Evolutionary conservation across 208 protist species (phyloP).

Genomic region (Leptomonas pyrrhocoris): DNA sequence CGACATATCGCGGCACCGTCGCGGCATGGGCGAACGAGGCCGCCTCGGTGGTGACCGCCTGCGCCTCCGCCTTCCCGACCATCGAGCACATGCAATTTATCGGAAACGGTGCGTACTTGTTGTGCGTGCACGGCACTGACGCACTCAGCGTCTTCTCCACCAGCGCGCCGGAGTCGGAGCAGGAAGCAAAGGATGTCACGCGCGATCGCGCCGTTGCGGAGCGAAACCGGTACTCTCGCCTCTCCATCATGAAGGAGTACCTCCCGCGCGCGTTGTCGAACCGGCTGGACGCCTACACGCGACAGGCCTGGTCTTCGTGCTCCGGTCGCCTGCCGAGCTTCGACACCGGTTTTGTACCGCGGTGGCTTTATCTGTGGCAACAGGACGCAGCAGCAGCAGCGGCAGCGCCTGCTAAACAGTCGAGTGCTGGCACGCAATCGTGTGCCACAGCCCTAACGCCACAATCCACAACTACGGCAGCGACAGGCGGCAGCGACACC

Average conservation of each 20-base stretch:
- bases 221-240: constrained; percentile 39
- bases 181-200: constrained; percentile 32
- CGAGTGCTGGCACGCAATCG: no score
- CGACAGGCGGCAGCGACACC: not conserved
- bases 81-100: constrained; percentile 50
- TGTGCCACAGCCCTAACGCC: no score
- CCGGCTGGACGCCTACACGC: constrained; percentile 35
- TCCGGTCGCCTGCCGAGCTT: constrained; percentile 40
- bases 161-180: constrained; percentile 21
- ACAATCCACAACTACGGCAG: not conserved
- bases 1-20: constrained; percentile 4
- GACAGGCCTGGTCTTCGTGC: constrained; percentile 68
- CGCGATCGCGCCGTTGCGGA: constrained; percentile 28
- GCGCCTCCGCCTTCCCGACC: not conserved
- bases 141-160: constrained; percentile 42
- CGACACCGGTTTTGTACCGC: constrained; percentile 48
- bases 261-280: constrained; percentile 21
- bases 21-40: constrained; percentile 24
- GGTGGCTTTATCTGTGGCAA: constrained; percentile 43
- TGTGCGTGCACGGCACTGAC: constrained; percentile 34
- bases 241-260: constrained; percentile 28
- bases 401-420: no score
- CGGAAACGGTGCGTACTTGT: constrained; percentile 34
- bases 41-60: constrained; percentile 8
- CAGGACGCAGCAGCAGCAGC: constrained; percentile 25